phyloP scores from a whole-genome alignment of 2,329 filamentous ascomycete genomes.

The Fusarium sp. region DNA sequence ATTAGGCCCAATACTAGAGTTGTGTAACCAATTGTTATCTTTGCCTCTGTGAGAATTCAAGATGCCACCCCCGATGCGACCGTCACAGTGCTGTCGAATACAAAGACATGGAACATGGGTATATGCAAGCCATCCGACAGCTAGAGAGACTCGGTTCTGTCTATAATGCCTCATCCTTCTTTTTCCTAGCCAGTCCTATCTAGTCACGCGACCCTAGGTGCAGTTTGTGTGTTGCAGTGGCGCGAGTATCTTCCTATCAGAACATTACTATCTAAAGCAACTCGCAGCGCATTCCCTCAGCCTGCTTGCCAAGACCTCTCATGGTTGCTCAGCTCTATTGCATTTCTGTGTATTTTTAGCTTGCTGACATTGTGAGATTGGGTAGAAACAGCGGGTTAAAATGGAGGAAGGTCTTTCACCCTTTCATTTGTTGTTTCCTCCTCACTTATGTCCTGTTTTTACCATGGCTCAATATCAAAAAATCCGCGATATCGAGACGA shows the following conservation, averaged over 20 bases:
- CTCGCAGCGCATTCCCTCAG: background rate
- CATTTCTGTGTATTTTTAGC: background rate
- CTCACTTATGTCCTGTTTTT: background rate
- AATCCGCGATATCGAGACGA: background rate
- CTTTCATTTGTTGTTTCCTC: background rate
- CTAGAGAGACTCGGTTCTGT: background rate
- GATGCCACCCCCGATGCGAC: background rate
- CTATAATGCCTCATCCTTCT: background rate
- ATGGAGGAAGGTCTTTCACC: background rate
- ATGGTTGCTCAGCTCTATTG: background rate
- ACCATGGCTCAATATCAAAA: background rate
- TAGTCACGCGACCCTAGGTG: background rate
- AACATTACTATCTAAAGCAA: background rate
- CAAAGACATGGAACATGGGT: background rate
- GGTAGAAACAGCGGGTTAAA: background rate
- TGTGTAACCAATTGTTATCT: background rate
- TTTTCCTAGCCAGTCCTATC: background rate
- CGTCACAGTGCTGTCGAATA: background rate
- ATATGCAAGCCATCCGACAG: background rate
- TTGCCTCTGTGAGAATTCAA: background rate
- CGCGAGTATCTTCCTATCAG: background rate
- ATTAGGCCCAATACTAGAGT: background rate
- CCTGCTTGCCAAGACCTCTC: background rate
- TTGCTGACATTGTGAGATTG: background rate
- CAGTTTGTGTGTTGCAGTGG: background rate